Conservation (phyloP, 208 protist species). For the Naegleria gruberi region DNA sequence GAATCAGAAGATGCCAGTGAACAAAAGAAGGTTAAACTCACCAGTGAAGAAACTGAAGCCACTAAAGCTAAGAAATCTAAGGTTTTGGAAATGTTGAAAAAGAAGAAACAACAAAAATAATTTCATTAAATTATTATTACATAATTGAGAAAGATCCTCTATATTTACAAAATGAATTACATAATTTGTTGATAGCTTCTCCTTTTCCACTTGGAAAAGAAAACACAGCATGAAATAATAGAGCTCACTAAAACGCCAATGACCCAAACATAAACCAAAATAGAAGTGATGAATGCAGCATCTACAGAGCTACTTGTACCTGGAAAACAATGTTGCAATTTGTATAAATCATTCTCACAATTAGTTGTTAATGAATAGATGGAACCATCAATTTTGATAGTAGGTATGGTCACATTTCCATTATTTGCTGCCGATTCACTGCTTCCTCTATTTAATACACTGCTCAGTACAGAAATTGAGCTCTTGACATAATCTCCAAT, state of each 20-base stretch:
- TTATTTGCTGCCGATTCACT: too few relatives aligned
- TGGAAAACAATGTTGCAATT: neutral
- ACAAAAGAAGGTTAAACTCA: too few relatives aligned
- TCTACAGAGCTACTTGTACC: neutral
- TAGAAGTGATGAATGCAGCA: neutral
- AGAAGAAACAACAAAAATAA: neutral
- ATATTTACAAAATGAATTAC: neutral
- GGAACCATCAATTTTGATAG: too few relatives aligned
- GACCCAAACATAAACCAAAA: neutral
- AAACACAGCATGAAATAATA: neutral
- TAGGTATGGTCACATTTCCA: too few relatives aligned
- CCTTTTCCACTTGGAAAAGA: neutral
- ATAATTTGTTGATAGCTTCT: neutral
- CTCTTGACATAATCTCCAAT: too few relatives aligned
- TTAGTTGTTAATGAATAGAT: too few relatives aligned
- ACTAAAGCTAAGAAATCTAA: neutral
- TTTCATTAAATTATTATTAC: neutral
- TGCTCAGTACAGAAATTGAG: too few relatives aligned
- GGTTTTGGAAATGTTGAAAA: neutral
- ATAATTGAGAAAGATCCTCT: too few relatives aligned
- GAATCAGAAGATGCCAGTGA: neutral
- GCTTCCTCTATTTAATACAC: too few relatives aligned
- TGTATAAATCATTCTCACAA: neutral
- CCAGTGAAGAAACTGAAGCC: too few relatives aligned
- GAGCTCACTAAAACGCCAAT: neutral